Evolutionary conservation across 2,329 filamentous ascomycete species (phyloP), one percentile per base, ranked within the genome.

Genomic region (Epicoccum sorghinum): DNA sequence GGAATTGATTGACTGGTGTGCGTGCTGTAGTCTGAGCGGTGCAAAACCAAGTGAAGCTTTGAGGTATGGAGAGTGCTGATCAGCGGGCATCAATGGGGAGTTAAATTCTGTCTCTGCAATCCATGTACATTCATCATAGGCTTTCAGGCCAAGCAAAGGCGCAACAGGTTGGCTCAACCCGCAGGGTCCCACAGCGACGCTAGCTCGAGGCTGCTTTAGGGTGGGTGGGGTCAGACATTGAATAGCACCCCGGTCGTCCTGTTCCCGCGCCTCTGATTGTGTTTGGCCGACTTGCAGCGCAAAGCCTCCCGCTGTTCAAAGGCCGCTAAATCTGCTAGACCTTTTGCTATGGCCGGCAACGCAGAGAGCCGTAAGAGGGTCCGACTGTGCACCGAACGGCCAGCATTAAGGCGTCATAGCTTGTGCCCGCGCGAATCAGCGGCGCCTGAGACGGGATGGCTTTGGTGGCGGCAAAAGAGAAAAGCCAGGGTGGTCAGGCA

Each of bases 61-160:
- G 59, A 65, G 60, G 61, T 44, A 59, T 59, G 58, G 55, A 58
- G 58, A 61, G 40, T 64, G 70, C 50, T 69, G 71, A 73, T 73
- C 69, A 61, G 68, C 59, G 65, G 68, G 55, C 63, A 60, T 61
- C 61, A 61, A 63, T 65, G 53, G 53, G 38, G 53, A 37, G 53
- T 56, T 51, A 52, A 56, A 56, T 64, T 68, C 69, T 68, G 68
- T 69, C 64, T 64, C 65, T 66, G 68, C 48, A 47, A 52, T 64
- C 67, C 69, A 66, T 66, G 61, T 61, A 68, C 62, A 59, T 65
- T 64, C 71, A 74, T 73, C 69, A 74, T 72, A 70, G 71, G 70
- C 70, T 71, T 62, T 55, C 4, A 46, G 50, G 69, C 68, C 69
- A 73, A 72, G 70, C 60, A 58, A 42, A 67, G 60, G 59, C 62